Conservation (phyloP, 228 moss, liverwort and hornwort species). For the Sphagnum magellanicum region DNA sequence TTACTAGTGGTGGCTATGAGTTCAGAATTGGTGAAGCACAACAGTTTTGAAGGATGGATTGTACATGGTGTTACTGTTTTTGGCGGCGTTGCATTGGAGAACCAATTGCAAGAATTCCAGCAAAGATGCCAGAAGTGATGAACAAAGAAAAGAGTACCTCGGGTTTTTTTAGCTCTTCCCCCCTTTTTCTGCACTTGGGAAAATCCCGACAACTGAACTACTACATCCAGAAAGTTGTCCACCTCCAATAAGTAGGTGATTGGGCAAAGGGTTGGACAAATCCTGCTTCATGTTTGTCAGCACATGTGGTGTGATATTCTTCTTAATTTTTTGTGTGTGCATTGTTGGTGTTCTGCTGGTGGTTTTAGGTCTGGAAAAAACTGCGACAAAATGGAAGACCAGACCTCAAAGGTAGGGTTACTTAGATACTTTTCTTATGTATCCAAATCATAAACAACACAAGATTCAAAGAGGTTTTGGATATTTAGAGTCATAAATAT, state of each 20-base stretch:
- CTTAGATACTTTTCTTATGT: too few relatives aligned
- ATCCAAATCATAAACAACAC: too few relatives aligned
- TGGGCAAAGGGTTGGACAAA: too few relatives aligned
- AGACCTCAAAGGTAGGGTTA: slow-evolving; percentile 34
- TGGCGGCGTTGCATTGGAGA: slow-evolving; percentile 31
- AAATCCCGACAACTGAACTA: background rate
- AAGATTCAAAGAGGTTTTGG: background rate
- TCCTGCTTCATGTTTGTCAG: background rate
- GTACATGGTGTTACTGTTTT: background rate
- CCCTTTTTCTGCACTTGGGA: background rate
- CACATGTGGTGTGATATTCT: background rate
- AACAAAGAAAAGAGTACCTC: slow-evolving; percentile 22
- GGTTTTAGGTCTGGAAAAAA: slow-evolving; percentile 37
- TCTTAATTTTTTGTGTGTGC: background rate
- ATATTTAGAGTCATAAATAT: background rate
- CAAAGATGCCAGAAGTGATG: slow-evolving; percentile 74
- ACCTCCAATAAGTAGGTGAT: too few relatives aligned
- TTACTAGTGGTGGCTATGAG: background rate
- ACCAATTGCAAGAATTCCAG: slow-evolving; percentile 73
- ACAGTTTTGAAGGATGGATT: background rate
- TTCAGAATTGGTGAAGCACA: background rate
- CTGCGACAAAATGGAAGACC: slow-evolving; percentile 32
- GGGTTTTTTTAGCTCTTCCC: background rate
- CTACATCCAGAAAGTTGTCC: too few relatives aligned
- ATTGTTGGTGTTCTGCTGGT: background rate